These are phyloP conservation scores for Erodium texanum DNA, from an alignment of 441 rosid genomes.

Conservation along the genomic window DNA sequence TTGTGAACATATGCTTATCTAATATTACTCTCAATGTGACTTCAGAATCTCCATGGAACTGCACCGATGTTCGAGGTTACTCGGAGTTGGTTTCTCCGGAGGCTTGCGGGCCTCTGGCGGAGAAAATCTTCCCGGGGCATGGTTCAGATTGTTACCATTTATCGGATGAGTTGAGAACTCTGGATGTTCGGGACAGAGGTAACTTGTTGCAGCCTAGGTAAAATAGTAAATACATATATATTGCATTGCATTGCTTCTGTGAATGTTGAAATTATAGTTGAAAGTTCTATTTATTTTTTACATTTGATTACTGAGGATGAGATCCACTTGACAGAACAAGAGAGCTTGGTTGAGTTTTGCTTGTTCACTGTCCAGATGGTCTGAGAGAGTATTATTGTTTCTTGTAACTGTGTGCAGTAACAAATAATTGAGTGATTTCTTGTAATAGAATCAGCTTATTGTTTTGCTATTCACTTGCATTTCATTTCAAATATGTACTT, in stretches of 20 bases:
- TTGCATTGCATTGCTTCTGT: slow-evolving; percentile 21
- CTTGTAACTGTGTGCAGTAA: slow-evolving; percentile 71
- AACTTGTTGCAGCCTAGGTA: slow-evolving; percentile 63
- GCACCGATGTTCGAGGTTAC: slow-evolving; percentile 71
- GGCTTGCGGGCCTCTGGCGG: slow-evolving; percentile 52
- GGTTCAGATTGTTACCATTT: slow-evolving; percentile 53
- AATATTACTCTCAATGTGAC: slow-evolving; percentile 48
- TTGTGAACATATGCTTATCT: slow-evolving; percentile 57
- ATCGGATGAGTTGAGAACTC: slow-evolving; percentile 29
- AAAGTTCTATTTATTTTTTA: slow-evolving; percentile 26
- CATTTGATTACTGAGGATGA: slow-evolving; percentile 16
- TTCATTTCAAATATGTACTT: not conserved
- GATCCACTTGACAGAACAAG: slow-evolving; percentile 6
- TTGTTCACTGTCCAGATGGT: slow-evolving; percentile 30
- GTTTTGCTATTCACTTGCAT: not conserved
- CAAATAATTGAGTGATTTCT: slow-evolving; percentile 50
- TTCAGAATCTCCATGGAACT: slow-evolving; percentile 61
- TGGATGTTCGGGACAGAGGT: slow-evolving; percentile 35
- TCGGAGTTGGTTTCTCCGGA: slow-evolving; percentile 65
- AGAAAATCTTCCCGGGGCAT: slow-evolving; percentile 54
- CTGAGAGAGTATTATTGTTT: slow-evolving; percentile 32
- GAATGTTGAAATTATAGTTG: slow-evolving; percentile 23
- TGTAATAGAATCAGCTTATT: slow-evolving; percentile 32
- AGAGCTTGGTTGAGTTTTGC: slow-evolving; percentile 24
- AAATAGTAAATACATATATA: slow-evolving; percentile 20